phyloP scores from a whole-genome alignment of 192 early-diverging fungal species.

The Chytriomyces confervae region DNA sequence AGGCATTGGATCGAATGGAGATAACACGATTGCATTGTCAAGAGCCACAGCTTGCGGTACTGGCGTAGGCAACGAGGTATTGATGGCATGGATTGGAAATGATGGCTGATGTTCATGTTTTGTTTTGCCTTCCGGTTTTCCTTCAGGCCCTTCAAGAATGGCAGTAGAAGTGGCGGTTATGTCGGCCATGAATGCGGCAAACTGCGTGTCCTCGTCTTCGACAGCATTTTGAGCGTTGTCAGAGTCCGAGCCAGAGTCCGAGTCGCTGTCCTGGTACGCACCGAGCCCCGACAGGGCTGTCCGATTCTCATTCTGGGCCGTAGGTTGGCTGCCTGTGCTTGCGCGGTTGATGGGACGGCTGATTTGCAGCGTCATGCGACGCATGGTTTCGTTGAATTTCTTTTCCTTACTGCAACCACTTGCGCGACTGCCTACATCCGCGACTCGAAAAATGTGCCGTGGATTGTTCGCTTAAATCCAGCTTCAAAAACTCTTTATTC shows the following conservation, averaged over 20 bases:
- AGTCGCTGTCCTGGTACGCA: neutral
- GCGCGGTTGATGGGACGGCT: no score
- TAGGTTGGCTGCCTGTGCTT: no score
- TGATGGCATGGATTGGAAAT: conserved; percentile 6
- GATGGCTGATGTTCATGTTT: neutral
- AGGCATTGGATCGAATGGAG: neutral
- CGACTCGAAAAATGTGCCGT: no score
- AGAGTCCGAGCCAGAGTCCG: neutral
- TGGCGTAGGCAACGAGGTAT: neutral
- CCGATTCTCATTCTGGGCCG: no score
- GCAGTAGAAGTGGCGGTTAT: conserved; percentile 1
- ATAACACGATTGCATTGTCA: neutral
- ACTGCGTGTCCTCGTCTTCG: conserved; percentile 4
- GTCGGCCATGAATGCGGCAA: conserved; percentile 31
- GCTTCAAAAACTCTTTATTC: no score
- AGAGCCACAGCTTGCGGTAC: neutral
- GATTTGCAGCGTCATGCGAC: no score
- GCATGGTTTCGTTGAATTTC: no score
- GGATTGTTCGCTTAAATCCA: no score
- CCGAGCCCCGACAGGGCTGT: no score
- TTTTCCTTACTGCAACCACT: no score
- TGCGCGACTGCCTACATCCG: no score
- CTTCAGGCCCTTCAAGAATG: no score
- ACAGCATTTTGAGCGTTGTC: neutral
- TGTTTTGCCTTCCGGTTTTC: neutral